phyloP scores from a whole-genome alignment of 441 rosid species.

The Brassica hybrid region DNA sequence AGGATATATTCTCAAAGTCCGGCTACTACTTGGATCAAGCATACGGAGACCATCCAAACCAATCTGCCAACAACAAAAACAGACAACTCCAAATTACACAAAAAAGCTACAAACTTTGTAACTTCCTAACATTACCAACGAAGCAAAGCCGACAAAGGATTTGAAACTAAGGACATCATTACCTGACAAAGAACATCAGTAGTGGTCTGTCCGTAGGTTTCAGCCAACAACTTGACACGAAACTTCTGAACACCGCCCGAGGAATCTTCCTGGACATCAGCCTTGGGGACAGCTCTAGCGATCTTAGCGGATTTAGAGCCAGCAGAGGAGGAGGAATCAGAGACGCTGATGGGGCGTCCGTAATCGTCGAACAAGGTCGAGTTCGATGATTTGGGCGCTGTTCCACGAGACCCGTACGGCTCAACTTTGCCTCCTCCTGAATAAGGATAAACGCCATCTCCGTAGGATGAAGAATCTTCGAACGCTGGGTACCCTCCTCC shows the following conservation, averaged over 20 bases:
- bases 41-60: slow-evolving; percentile 96
- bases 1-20: slow-evolving; percentile 92
- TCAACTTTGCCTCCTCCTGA: slow-evolving; percentile 75
- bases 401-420: slow-evolving; percentile 97
- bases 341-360: slow-evolving; percentile 75
- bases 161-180: slow-evolving; percentile 57
- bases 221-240: slow-evolving; percentile 89
- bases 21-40: slow-evolving; percentile 92
- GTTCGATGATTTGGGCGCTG: slow-evolving; percentile 78
- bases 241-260: slow-evolving; percentile 93
- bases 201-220: slow-evolving; percentile 80
- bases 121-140: too few species aligned
- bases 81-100: not conserved
- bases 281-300: slow-evolving; percentile 91
- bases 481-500: slow-evolving; percentile 41
- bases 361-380: slow-evolving; percentile 89
- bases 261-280: slow-evolving; percentile 81
- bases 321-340: slow-evolving; percentile 50
- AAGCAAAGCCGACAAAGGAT: slow-evolving; percentile 38
- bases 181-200: slow-evolving; percentile 99
- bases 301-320: slow-evolving; percentile 64
- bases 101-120: not conserved
- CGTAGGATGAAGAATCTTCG: slow-evolving; percentile 56
- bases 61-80: slow-evolving; percentile 74
- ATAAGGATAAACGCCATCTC: slow-evolving; percentile 92